Conservation (phyloP, 345 rosid genomes). For the Citrus glauca region DNA sequence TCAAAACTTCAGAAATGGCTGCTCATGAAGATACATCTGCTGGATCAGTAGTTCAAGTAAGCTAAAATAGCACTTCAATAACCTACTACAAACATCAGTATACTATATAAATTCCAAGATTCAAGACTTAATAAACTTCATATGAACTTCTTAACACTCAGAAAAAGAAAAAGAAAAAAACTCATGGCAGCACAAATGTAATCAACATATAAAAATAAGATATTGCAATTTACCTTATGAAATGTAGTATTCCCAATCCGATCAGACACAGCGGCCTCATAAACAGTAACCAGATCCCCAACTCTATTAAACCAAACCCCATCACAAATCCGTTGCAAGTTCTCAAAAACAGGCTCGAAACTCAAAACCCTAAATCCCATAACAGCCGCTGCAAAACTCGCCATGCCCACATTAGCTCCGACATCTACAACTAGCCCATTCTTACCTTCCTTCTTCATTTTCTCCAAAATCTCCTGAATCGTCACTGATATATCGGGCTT, state of each 20-base stretch:
- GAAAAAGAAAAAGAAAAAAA: not conserved
- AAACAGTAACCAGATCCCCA: slow-evolving; percentile 69
- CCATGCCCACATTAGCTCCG: slow-evolving; percentile 98
- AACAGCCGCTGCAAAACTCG: slow-evolving; percentile 87
- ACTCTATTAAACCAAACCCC: slow-evolving; percentile 90
- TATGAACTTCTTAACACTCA: not conserved
- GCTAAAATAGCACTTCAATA: not conserved
- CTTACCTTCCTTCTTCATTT: slow-evolving; percentile 31
- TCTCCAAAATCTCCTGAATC: slow-evolving; percentile 67
- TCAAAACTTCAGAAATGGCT: not conserved
- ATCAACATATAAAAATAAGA: not conserved
- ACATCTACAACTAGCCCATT: slow-evolving; percentile 78
- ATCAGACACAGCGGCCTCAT: slow-evolving; percentile 88
- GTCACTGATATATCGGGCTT: slow-evolving; percentile 88
- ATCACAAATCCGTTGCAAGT: slow-evolving; percentile 92
- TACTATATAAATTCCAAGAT: not conserved
- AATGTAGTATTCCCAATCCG: slow-evolving; percentile 72
- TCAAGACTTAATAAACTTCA: not conserved
- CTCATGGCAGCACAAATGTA: not conserved
- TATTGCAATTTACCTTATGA: slow-evolving; percentile 53
- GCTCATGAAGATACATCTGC: not conserved
- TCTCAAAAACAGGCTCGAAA: slow-evolving; percentile 91
- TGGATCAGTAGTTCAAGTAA: not conserved
- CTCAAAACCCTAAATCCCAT: slow-evolving; percentile 90
- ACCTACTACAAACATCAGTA: not conserved